A percentile compares a stretch with the other conserved stretches of the same genome.
phyloP scores from a whole-genome alignment of 2,329 filamentous ascomycete species.

The Penicillium capsulatum region DNA sequence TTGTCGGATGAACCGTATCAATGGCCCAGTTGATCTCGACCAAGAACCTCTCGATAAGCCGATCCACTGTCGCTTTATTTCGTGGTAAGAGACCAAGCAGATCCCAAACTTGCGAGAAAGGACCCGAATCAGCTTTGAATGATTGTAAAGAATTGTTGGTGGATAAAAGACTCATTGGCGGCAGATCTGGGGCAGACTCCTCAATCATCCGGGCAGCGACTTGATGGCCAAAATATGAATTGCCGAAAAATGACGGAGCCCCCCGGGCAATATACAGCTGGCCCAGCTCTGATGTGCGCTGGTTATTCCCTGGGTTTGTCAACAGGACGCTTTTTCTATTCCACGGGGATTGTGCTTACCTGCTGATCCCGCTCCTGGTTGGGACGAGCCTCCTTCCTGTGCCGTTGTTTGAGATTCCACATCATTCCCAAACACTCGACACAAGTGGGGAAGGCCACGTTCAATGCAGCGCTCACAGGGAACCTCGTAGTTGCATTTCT shows the following conservation, averaged over 20 bases:
- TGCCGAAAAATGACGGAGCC: conserved; percentile 31
- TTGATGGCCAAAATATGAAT: conserved; percentile 34
- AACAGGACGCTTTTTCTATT: conserved; percentile 5
- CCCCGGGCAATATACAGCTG: conserved; percentile 30
- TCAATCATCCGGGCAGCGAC: conserved; percentile 32
- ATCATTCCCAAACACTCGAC: too few relatives aligned
- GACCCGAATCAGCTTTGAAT: conserved; percentile 24
- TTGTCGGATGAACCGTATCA: conserved; percentile 35
- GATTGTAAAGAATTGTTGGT: conserved; percentile 4
- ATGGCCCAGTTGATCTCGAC: conserved; percentile 37
- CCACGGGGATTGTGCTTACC: background rate
- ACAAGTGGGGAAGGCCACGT: background rate
- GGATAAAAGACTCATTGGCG: conserved; percentile 21
- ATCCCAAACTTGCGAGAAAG: conserved; percentile 42
- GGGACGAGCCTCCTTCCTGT: too few relatives aligned
- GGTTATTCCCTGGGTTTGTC: too few relatives aligned
- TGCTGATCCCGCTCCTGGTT: too few relatives aligned
- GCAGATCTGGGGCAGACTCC: conserved; percentile 24
- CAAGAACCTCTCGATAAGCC: conserved; percentile 34
- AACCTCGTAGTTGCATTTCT: conserved; percentile 12
- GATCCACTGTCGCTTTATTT: conserved; percentile 36
- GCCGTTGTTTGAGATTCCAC: too few relatives aligned
- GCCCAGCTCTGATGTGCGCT: conserved; percentile 16
- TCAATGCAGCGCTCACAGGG: conserved; percentile 12
- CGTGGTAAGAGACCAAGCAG: conserved; percentile 39